phyloP scores from a whole-genome alignment of 2,329 filamentous ascomycete species.

The Exophiala sideris region DNA sequence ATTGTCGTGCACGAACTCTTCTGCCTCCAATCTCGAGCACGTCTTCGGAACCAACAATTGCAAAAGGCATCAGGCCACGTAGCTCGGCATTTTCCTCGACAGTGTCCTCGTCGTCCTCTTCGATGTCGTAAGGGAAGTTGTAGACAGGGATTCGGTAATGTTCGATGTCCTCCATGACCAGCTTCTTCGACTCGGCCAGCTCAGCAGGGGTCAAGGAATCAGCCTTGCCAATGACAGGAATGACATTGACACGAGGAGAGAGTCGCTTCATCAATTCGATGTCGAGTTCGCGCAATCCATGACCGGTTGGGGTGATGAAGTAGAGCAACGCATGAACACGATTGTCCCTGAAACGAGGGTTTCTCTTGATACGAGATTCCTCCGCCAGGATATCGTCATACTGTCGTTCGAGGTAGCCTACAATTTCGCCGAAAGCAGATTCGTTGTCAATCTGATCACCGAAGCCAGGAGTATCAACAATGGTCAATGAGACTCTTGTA shows the following conservation, averaged over 20 bases:
- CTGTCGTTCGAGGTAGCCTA: constrained; percentile 97
- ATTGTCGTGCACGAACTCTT: constrained; percentile 90
- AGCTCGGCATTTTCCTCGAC: constrained; percentile 99
- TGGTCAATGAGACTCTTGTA: constrained; percentile 94
- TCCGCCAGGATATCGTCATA: constrained; percentile 99
- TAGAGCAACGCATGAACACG: constrained; percentile 97
- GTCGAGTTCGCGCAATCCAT: constrained; percentile 96
- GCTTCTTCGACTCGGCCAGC: constrained; percentile 97
- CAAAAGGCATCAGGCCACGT: constrained; percentile 95
- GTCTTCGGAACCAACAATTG: constrained; percentile 96
- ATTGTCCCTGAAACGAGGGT: constrained; percentile 98
- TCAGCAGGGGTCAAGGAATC: constrained; percentile 95
- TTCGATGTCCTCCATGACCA: constrained; percentile 99
- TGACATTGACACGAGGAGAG: constrained; percentile 96
- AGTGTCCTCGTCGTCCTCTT: constrained; percentile 98
- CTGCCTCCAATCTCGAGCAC: constrained; percentile 89
- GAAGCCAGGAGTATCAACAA: constrained; percentile 97
- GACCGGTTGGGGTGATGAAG: constrained; percentile 97
- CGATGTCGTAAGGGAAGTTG: constrained; percentile 99
- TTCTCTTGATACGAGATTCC: constrained; percentile 99
- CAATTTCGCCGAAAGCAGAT: constrained; percentile 97
- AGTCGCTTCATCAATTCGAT: constrained; percentile 99
- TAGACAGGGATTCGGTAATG: constrained; percentile 99
- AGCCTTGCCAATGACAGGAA: constrained; percentile 97
- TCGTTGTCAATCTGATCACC: constrained; percentile 99